Evolutionary conservation across 1,284 basidiomycete genomes (phyloP), one percentile per base, ranked within the genome.

Genomic region (Cryptococcus maquisensis): DNA sequence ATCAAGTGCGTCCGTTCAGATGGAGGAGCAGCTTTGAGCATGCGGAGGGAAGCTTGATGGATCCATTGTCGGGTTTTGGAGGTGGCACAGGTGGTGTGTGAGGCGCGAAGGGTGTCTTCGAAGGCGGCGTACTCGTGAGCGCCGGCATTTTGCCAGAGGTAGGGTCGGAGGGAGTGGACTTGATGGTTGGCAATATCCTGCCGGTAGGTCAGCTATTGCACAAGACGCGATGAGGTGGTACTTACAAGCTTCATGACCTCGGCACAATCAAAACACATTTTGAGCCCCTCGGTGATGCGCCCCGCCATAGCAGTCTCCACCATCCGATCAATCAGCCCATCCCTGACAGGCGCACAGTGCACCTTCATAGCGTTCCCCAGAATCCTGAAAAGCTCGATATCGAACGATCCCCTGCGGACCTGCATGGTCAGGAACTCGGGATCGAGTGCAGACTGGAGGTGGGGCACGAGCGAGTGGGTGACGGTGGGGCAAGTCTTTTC

Each of bases 111-210:
- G 18, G 72, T 62, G 42, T 74, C 64, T 54, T 78, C 78, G 50
- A 94, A 90, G 54, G 85, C 85, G 63, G 84, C 83, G 61, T 86
- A 81, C 75, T 95, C 91, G 67, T 90, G 90, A 45, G 86, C 83
- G 39, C 85, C 84, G 0, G 91, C 87, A 36, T 86, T 86, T 58
- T 86, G 84, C 63, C 90, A 82, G 56, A 96, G 82, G 77, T 86
- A 90, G 16, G 90, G 88, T 52, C 90, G 86, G 16, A 93, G 81
- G 28, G 88, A 86, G 71, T 92, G 87, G 20, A 95, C 82, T 77
- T 95, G 92, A 76, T 95, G 92, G 72, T 96, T 96, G 39, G 92
- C 91, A 63, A 95, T 91, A 74, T 96, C 92, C 90, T 92, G 68
- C 6, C 7, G 18, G 26, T 12, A n/a, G 12, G 32, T 54, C 40